These are phyloP conservation scores for Aureobasidium sp. DNA, from an alignment of 2,329 filamentous ascomycete genomes.

Conservation along the genomic window DNA sequence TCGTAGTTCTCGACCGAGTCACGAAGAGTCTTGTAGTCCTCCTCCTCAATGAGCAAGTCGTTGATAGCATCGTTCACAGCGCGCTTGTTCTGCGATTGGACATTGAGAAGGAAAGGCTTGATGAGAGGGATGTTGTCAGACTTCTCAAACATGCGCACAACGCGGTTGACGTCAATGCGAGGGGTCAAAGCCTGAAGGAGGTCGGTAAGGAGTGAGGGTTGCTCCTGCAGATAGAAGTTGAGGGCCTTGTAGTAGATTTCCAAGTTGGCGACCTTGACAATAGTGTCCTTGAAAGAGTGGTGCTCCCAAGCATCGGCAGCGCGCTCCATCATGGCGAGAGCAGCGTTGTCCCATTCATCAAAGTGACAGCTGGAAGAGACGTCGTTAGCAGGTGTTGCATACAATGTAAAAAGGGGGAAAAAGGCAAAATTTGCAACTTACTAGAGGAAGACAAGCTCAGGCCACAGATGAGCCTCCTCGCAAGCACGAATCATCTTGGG, in stretches of 20 bases:
- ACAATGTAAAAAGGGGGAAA: not conserved
- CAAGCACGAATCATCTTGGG: conserved; percentile 91
- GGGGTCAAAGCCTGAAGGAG: conserved; percentile 85
- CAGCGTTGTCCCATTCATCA: conserved; percentile 96
- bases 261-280: conserved; percentile 94
- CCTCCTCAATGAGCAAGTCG: conserved; percentile 93
- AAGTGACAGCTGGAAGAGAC: conserved; percentile 61
- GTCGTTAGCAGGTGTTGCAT: not conserved
- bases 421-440: not conserved
- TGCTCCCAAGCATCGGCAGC: conserved; percentile 98
- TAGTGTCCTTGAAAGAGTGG: conserved; percentile 98
- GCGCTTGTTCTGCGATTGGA: conserved; percentile 95
- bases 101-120: conserved; percentile 96
- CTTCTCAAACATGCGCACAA: conserved; percentile 98
- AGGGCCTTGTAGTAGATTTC: conserved; percentile 98
- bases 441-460: conserved; percentile 94
- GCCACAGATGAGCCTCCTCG: conserved; percentile 94
- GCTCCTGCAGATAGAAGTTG: conserved; percentile 96
- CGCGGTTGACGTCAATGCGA: conserved; percentile 94
- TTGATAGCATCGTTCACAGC: conserved; percentile 98
- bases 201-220: conserved; percentile 92
- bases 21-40: conserved; percentile 96
- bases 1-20: conserved; percentile 98
- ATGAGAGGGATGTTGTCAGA: conserved; percentile 97
- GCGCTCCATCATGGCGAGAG: conserved; percentile 94